phyloP scores from a whole-genome alignment of 306 rosid genomes.

The Sphenostylis stenocarpa region DNA sequence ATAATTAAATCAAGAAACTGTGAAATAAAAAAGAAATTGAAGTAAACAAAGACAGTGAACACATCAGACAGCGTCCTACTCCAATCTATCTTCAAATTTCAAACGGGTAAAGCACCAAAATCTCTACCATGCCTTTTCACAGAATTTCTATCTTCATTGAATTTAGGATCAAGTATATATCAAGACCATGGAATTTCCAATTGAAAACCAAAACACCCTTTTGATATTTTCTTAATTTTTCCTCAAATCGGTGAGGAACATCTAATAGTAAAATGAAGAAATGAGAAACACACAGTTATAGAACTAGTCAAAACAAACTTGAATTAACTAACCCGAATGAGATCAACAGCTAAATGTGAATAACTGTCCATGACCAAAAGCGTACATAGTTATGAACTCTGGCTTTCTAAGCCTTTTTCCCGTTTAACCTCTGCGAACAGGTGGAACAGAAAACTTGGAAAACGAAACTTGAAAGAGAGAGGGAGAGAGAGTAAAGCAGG shows the following conservation, averaged over 20 bases:
- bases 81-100: conserved; percentile 5
- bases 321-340: conserved; percentile 13
- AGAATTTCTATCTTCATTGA: conserved; percentile 29
- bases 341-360: conserved; percentile 14
- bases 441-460: conserved; percentile 20
- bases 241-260: background rate
- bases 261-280: background rate
- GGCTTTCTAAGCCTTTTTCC: background rate
- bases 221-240: conserved; percentile 7
- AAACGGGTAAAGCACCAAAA: conserved; percentile 10
- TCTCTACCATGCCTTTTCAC: conserved; percentile 18
- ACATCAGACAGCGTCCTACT: conserved; percentile 3
- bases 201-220: conserved; percentile 4
- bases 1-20: conserved; percentile 29
- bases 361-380: conserved; percentile 12
- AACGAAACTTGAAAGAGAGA: conserved; percentile 10
- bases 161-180: conserved; percentile 13
- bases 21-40: conserved; percentile 4
- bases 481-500: background rate
- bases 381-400: conserved; percentile 8
- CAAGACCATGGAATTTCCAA: conserved; percentile 37
- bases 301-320: background rate
- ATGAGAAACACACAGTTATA: background rate
- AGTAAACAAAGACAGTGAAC: conserved; percentile 25
- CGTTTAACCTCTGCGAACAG: conserved; percentile 17